phyloP scores from a whole-genome alignment of 2,329 filamentous ascomycete genomes.

The Septoria linicola region DNA sequence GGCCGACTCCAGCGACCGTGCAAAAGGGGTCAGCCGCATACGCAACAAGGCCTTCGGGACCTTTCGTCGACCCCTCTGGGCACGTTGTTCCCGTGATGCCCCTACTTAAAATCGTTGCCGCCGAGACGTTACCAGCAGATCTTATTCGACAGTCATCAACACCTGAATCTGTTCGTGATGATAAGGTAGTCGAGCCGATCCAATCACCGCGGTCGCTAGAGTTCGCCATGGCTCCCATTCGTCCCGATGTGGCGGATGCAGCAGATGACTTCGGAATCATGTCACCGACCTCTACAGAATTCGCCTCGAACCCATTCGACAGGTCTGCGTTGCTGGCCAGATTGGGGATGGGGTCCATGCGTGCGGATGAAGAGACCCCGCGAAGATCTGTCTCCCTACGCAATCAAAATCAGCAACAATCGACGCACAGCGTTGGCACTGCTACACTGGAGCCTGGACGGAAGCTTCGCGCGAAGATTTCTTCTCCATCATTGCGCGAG shows the following conservation, averaged over 20 bases:
- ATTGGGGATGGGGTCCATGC: conserved; percentile 40
- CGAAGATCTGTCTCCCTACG: conserved; percentile 28
- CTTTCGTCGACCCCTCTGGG: conserved; percentile 41
- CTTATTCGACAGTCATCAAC: conserved; percentile 7
- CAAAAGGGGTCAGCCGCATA: conserved; percentile 1
- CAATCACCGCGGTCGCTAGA: conserved; percentile 43
- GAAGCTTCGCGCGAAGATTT: conserved; percentile 35
- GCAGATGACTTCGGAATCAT: conserved; percentile 41
- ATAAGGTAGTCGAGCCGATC: neutral
- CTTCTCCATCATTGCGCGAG: conserved; percentile 37
- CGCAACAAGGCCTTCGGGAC: conserved; percentile 50
- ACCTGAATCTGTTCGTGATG: neutral
- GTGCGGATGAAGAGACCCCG: conserved; percentile 27
- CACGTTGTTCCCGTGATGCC: conserved; percentile 38
- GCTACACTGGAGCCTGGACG: conserved; percentile 5
- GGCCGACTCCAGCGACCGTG: conserved; percentile 50
- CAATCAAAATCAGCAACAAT: conserved; percentile 9
- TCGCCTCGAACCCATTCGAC: conserved; percentile 38
- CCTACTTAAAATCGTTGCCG: conserved; percentile 31
- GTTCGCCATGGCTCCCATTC: conserved; percentile 39
- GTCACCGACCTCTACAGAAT: conserved; percentile 45
- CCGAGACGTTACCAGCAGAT: conserved; percentile 8
- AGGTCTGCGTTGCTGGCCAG: conserved; percentile 37
- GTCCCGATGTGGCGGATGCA: conserved; percentile 35
- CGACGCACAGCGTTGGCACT: conserved; percentile 1